Evolutionary conservation across 2,329 filamentous ascomycete species (phyloP), one percentile per base, ranked within the genome.

Genomic region (Xylariales sp.): DNA sequence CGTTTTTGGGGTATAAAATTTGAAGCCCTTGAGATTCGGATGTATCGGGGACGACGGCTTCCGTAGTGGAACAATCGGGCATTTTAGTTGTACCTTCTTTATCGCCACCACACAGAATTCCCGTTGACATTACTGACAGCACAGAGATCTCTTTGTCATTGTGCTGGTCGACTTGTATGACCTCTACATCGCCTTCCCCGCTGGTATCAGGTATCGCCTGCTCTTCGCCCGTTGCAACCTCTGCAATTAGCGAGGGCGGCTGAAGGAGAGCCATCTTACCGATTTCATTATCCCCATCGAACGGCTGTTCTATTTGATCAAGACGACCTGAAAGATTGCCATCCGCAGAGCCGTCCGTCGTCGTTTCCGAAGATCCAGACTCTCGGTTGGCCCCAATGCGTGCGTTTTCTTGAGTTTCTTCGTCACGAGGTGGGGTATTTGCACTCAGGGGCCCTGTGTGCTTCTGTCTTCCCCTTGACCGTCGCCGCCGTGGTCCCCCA

Each of bases 371-470:
- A 48, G 43, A 36, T 5, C 36, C 30, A 3, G 14, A 41, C 14
- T 62, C 61, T 43, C 12, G 41, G n/a, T 18, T 53, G 10, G 41
- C 12, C 30, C 64, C 52, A 32, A 48, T 18, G 43, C 46, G 57
- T 23, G n/a, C 46, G 39, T 14, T 41, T 57, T 64, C 56, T 8
- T 58, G 16, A 41, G 14, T 43, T 48, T 58, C 48, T 62, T 49
- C 41, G 53, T 64, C 56, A 4, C 46, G 16, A 14, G 48, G 32
- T 57, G 55, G 65, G 3, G 28, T 64, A 3, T 74, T 59, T 7
- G 70, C 32, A 16, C 60, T 57, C 34, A 69, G 68, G 14, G 67
- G 61, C 16, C 75, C 70, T 28, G 57, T 65, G 41, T 70, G 64
- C 48, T 70, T 67, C 12, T 65, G 71, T n/a, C 41, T 54, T 23